phyloP scores from a whole-genome alignment of 2,329 filamentous ascomycete genomes.

The Calonectria pseudoturangicola region DNA sequence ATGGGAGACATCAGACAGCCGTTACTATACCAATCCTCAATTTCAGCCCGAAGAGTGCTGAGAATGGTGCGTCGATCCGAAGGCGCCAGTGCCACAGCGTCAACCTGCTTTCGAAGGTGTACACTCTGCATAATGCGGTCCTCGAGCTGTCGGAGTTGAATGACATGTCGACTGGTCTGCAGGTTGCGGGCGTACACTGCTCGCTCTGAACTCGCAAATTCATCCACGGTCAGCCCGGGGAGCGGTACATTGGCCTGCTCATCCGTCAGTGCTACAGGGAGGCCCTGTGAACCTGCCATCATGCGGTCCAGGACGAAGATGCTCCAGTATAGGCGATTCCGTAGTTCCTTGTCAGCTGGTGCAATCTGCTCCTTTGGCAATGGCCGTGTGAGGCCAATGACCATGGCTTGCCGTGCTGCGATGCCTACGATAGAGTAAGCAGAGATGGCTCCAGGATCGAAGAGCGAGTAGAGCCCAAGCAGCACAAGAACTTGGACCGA shows the following conservation, averaged over 20 bases:
- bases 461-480: constrained; percentile 65
- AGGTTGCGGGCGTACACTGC: constrained; percentile 62
- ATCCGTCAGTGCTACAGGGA: constrained; percentile 63
- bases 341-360: constrained; percentile 57
- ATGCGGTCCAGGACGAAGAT: constrained; percentile 67
- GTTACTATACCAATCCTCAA: constrained; percentile 68
- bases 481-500: constrained; percentile 65
- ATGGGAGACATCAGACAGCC: constrained; percentile 66
- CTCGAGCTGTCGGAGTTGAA: constrained; percentile 66
- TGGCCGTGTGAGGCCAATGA: constrained; percentile 61
- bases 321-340: constrained; percentile 66
- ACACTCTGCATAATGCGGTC: constrained; percentile 62
- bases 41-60: constrained; percentile 62
- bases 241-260: constrained; percentile 64
- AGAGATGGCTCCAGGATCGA: constrained; percentile 63
- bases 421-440: constrained; percentile 64
- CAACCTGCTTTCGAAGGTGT: constrained; percentile 57
- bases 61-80: constrained; percentile 58
- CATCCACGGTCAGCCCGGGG: constrained; percentile 66
- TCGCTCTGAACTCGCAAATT: constrained; percentile 64
- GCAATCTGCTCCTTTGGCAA: constrained; percentile 53
- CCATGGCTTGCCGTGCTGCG: constrained; percentile 62
- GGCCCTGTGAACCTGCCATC: constrained; percentile 64
- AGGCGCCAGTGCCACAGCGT: constrained; percentile 56
- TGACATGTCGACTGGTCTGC: constrained; percentile 67